Percentiles rank a stretch among this genome's conserved stretches.
phyloP scores from a whole-genome alignment of 2,329 filamentous ascomycete species.

The Seiridium unicorne region DNA sequence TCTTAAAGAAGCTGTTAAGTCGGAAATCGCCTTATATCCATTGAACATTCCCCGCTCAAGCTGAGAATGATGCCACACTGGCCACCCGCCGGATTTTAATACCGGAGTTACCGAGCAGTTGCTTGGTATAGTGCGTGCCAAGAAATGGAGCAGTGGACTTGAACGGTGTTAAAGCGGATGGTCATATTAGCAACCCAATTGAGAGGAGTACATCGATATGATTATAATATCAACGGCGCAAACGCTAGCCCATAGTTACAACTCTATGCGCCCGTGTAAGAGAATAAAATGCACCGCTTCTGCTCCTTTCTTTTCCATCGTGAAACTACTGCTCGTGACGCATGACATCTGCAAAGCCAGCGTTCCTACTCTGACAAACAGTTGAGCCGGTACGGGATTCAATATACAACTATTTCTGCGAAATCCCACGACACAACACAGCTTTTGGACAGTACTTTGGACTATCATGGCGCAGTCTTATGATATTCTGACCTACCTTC shows the following conservation, averaged over 20 bases:
- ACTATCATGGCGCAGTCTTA: constrained; percentile 24
- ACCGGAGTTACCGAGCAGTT: background rate
- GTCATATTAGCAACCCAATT: background rate
- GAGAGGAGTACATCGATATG: too few species aligned
- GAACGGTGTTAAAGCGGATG: background rate
- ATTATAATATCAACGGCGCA: too few species aligned
- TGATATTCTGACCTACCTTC: constrained; percentile 25
- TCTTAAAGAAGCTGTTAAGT: background rate
- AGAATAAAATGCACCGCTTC: background rate
- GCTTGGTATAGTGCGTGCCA: background rate
- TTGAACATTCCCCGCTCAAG: background rate
- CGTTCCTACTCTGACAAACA: background rate
- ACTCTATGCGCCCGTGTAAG: background rate
- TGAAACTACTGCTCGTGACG: too few species aligned
- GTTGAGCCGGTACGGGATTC: background rate
- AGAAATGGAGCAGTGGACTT: background rate
- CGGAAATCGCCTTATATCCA: background rate
- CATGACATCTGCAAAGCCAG: too few species aligned
- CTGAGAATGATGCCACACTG: background rate
- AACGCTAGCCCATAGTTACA: too few species aligned
- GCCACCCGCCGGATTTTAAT: background rate
- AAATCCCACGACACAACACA: background rate
- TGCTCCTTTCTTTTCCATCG: background rate
- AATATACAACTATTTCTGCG: background rate
- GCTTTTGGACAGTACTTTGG: background rate